These are phyloP conservation scores for Plasmodium fragile DNA, from an alignment of 169 alveolate species.

Conservation along the genomic window DNA sequence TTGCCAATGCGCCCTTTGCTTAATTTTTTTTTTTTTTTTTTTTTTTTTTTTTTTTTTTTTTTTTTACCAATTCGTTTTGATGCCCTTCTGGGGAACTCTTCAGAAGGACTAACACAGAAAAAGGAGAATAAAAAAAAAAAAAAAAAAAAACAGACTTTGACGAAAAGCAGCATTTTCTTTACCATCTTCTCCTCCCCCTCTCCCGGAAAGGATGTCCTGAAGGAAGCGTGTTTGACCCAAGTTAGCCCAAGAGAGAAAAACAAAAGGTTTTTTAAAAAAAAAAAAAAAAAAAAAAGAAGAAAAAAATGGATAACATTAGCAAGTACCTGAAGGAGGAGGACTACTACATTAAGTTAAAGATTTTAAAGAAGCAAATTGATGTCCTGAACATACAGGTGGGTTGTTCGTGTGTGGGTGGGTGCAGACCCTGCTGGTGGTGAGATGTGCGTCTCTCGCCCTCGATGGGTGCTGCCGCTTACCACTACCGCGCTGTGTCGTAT, in stretches of 20 bases:
- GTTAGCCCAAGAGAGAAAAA: constrained; percentile 6
- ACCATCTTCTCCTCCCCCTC: not conserved
- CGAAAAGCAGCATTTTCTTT: not conserved
- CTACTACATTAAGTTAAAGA: constrained; percentile 59
- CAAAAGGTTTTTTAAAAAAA: not conserved
- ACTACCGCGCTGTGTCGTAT: no score
- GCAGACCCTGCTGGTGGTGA: no score
- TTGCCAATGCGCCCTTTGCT: not conserved
- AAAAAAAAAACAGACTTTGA: not conserved
- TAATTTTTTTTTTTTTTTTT: not conserved
- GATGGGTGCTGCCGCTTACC: no score
- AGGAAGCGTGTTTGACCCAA: constrained; percentile 6
- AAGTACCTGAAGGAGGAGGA: constrained; percentile 45
- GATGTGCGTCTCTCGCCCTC: no score
- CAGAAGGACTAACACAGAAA: not conserved
- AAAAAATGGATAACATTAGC: constrained; percentile 52
- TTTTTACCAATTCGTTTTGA: not conserved
- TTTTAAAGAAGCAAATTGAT: constrained; percentile 67
- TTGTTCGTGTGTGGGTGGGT: not conserved
- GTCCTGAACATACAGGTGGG: constrained; percentile 60
- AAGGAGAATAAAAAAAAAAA: not conserved
- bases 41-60: not conserved
- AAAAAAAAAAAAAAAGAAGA: constrained; percentile 7
- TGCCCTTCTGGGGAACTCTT: not conserved
- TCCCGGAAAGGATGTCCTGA: constrained; percentile 13